phyloP scores from a whole-genome alignment of 2,329 filamentous ascomycete species.

The Plenodomus lindquistii region DNA sequence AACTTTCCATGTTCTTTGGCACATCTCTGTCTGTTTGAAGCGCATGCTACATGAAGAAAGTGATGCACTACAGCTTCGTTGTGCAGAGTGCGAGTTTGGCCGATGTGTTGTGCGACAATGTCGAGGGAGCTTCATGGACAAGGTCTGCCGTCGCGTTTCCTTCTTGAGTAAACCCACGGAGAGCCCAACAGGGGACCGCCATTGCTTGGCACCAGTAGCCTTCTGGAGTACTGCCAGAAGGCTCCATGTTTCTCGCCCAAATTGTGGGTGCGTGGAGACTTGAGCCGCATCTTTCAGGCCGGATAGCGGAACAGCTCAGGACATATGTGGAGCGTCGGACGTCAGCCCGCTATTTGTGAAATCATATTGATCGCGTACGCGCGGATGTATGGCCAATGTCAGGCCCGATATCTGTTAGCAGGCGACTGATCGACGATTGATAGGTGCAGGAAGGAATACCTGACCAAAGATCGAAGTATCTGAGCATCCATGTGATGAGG shows the following conservation, averaged over 20 bases:
- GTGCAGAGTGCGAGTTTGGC: neutral
- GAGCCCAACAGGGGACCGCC: neutral
- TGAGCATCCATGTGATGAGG: constrained; percentile 27
- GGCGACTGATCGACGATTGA: constrained; percentile 17
- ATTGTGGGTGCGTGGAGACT: neutral
- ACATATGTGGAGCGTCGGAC: neutral
- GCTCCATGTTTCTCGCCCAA: neutral
- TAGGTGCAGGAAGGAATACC: constrained; percentile 17
- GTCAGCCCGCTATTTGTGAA: neutral
- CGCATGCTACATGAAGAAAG: no score
- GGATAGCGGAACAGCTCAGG: neutral
- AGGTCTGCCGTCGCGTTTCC: neutral
- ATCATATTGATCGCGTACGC: neutral
- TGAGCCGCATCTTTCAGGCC: neutral
- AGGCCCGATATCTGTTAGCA: neutral
- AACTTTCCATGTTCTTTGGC: no score
- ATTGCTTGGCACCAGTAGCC: neutral
- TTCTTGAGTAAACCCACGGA: neutral
- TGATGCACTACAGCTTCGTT: no score
- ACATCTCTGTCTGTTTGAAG: no score
- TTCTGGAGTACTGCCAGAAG: neutral
- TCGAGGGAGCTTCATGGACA: neutral
- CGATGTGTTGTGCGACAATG: neutral
- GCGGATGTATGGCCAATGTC: neutral
- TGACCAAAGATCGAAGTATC: constrained; percentile 28